These are phyloP conservation scores for Erythrophleum ivorense DNA, from an alignment of 331 rosid species.

Conservation along the genomic window DNA sequence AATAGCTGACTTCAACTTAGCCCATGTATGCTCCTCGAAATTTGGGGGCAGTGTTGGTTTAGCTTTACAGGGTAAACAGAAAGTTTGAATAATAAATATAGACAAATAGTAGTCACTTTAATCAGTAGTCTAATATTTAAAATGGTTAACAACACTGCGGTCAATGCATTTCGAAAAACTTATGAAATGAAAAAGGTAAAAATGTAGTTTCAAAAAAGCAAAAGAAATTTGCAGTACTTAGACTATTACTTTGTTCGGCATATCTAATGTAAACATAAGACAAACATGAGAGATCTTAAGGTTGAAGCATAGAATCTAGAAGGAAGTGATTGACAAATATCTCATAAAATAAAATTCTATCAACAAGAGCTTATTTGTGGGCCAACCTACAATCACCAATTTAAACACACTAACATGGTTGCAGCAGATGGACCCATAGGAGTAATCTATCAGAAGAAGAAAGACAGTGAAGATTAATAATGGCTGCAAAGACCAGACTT, in stretches of 20 bases:
- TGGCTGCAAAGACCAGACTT: not conserved
- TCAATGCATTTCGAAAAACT: slow-evolving; percentile 1
- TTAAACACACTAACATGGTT: not conserved
- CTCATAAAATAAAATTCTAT: not conserved
- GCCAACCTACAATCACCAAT: not conserved
- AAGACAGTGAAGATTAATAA: not conserved
- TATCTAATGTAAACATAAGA: not conserved
- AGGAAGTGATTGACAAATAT: not conserved
- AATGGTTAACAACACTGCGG: not conserved
- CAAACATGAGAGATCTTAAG: not conserved
- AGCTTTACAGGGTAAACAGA: slow-evolving; percentile 51
- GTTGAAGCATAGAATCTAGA: not conserved
- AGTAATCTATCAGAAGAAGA: not conserved
- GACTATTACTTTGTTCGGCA: slow-evolving; percentile 2
- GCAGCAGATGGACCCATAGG: not conserved
- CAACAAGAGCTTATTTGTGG: slow-evolving; percentile 9
- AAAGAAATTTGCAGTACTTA: not conserved
- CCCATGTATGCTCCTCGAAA: slow-evolving; percentile 98
- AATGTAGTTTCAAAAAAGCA: not conserved
- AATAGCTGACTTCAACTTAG: slow-evolving; percentile 86
- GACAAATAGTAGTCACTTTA: not conserved
- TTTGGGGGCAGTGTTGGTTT: slow-evolving; percentile 80
- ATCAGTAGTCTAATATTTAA: slow-evolving; percentile 23
- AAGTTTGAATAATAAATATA: slow-evolving; percentile 32
- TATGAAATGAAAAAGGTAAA: not conserved